These are phyloP conservation scores for Plasmodium chabaudi DNA, from an alignment of 169 alveolate genomes.

Conservation along the genomic window DNA sequence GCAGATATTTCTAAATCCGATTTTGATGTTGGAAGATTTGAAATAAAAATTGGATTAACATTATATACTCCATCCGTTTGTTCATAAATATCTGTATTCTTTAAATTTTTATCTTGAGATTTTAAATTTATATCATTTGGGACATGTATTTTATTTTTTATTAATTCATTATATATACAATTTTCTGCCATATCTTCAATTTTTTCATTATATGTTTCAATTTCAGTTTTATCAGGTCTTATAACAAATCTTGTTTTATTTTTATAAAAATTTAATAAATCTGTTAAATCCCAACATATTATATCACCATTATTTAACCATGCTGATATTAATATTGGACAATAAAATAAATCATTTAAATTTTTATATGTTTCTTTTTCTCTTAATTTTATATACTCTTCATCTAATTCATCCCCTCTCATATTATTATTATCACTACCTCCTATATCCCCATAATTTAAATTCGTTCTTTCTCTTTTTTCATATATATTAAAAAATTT, in stretches of 20 bases:
- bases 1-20: slow-evolving; percentile 51
- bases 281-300: slow-evolving; percentile 74
- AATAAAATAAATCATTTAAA: slow-evolving; percentile 28
- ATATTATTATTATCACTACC: neutral
- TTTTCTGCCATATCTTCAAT: slow-evolving; percentile 65
- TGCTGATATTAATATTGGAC: slow-evolving; percentile 54
- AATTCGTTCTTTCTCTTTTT: slow-evolving; percentile 22
- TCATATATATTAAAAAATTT: slow-evolving; percentile 36
- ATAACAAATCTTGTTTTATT: slow-evolving; percentile 41
- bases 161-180: slow-evolving; percentile 50
- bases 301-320: slow-evolving; percentile 64
- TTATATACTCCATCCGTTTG: slow-evolving; percentile 19
- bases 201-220: slow-evolving; percentile 48
- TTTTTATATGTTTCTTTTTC: slow-evolving; percentile 33
- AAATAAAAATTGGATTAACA: slow-evolving; percentile 23
- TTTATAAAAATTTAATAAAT: slow-evolving; percentile 51
- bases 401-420: slow-evolving; percentile 5
- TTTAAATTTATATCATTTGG: slow-evolving; percentile 40
- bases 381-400: slow-evolving; percentile 39
- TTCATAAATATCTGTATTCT: slow-evolving; percentile 1
- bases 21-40: slow-evolving; percentile 10
- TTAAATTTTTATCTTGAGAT: neutral
- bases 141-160: slow-evolving; percentile 16
- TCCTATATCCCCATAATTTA: neutral
- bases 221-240: slow-evolving; percentile 72